Evolutionary conservation across 2,329 filamentous ascomycete species (phyloP).

Genomic region (Penicillium sp.): DNA sequence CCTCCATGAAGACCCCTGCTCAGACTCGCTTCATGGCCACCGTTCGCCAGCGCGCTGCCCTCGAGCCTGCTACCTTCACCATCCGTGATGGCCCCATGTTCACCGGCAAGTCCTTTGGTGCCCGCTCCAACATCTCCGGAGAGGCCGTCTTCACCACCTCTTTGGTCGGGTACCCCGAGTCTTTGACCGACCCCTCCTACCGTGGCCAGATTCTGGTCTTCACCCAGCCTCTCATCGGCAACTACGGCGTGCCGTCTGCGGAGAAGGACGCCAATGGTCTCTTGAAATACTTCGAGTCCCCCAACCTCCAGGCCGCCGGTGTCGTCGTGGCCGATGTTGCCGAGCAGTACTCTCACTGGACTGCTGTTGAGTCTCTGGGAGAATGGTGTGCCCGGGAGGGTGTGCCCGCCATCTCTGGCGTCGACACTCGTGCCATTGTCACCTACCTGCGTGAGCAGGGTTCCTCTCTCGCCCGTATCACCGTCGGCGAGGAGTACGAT

Average conservation of each 20-base stretch:
- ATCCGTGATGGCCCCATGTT: conserved; percentile 95
- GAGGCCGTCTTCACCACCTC: conserved; percentile 99
- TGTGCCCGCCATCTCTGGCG: conserved; percentile 90
- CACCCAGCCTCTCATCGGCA: conserved; percentile 95
- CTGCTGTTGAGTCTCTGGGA: conserved; percentile 85
- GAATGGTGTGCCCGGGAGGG: conserved; percentile 96
- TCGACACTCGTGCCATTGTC: conserved; percentile 95
- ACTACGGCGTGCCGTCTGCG: conserved; percentile 91
- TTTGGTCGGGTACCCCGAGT: conserved; percentile 95
- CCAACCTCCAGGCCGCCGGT: conserved; percentile 92
- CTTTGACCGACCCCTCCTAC: conserved; percentile 64
- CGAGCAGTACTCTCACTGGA: conserved; percentile 95
- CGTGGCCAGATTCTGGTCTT: conserved; percentile 90
- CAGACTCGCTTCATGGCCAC: conserved; percentile 55
- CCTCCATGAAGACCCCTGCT: conserved; percentile 32
- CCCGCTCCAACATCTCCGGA: conserved; percentile 92
- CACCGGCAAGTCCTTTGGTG: conserved; percentile 92
- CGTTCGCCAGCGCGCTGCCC: conserved; percentile 63
- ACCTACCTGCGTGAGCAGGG: conserved; percentile 93
- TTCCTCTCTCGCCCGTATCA: conserved; percentile 90
- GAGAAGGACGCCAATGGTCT: conserved; percentile 82
- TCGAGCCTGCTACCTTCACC: conserved; percentile 84
- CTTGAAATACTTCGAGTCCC: conserved; percentile 96
- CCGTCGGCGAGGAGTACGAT: conserved; percentile 95
- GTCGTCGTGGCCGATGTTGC: conserved; percentile 95